Evolutionary conservation across 192 early-diverging fungal species (phyloP).

Genomic region (Coemansia sp.): DNA sequence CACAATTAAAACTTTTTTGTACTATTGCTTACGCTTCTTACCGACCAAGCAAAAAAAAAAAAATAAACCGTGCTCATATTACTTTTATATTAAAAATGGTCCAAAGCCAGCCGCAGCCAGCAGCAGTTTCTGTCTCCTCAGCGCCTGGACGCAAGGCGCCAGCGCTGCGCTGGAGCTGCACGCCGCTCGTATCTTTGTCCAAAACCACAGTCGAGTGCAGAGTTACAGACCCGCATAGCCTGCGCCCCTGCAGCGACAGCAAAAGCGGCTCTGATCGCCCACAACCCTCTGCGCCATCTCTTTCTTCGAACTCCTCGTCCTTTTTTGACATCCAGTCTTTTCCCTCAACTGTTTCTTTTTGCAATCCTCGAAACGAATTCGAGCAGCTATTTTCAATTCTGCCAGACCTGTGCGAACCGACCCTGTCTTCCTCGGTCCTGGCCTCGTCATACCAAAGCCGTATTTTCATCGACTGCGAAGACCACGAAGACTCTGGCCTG

Average conservation of each 20-base stretch:
- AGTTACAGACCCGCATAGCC: background rate
- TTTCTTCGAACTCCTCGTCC: conserved; percentile 25
- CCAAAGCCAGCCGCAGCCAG: background rate
- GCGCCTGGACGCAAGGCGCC: background rate
- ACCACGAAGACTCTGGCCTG: conserved; percentile 1
- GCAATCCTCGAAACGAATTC: conserved; percentile 31
- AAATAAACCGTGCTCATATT: background rate
- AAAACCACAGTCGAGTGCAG: conserved; percentile 40
- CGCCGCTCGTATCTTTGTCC: conserved; percentile 42
- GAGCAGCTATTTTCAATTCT: conserved; percentile 32
- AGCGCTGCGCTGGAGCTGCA: conserved; percentile 13
- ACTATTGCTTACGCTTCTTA: background rate
- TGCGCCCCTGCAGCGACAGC: background rate
- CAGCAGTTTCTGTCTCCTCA: background rate
- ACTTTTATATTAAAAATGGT: background rate
- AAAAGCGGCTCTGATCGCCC: conserved; percentile 6
- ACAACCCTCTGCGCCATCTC: conserved; percentile 10
- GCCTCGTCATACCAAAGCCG: conserved; percentile 7
- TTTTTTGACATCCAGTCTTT: conserved; percentile 37
- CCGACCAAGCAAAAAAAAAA: background rate
- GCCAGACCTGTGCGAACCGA: conserved; percentile 10
- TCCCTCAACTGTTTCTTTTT: conserved; percentile 12
- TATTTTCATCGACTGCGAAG: conserved; percentile 18
- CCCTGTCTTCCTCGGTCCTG: background rate
- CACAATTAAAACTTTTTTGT: background rate